These are phyloP conservation scores for Leccinum huronense DNA, from an alignment of 1,284 basidiomycete genomes.

Conservation along the genomic window DNA sequence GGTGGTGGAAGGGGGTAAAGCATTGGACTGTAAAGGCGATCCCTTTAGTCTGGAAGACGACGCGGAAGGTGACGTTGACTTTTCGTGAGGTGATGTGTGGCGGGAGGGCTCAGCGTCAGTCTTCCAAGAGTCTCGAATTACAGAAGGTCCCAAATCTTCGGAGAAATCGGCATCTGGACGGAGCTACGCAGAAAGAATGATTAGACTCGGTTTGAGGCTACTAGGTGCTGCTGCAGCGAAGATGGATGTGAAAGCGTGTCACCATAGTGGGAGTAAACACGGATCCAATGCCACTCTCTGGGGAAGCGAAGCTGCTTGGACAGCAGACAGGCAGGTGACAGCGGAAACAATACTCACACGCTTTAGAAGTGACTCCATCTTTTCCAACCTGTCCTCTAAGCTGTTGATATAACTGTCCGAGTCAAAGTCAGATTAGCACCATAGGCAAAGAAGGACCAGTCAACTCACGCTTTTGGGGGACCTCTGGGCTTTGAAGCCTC, in stretches of 20 bases:
- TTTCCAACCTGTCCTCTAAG: conserved; percentile 74
- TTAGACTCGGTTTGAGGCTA: conserved; percentile 12
- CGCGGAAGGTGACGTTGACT: conserved; percentile 23
- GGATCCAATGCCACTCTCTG: background rate
- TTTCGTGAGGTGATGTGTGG: conserved; percentile 22
- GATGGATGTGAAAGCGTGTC: conserved; percentile 4
- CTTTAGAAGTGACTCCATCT: conserved; percentile 66
- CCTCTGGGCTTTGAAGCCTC: conserved; percentile 78
- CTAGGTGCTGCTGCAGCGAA: background rate
- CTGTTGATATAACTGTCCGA: conserved; percentile 64
- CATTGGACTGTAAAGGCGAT: conserved; percentile 18
- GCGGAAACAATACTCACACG: conserved; percentile 45
- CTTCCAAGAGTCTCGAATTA: conserved; percentile 75
- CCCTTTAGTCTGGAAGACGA: conserved; percentile 18
- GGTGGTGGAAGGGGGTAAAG: conserved; percentile 10
- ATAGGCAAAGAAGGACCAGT: background rate
- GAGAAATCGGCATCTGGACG: conserved; percentile 68
- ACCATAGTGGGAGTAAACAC: background rate
- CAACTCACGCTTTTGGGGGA: conserved; percentile 75
- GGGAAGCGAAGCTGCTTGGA: background rate
- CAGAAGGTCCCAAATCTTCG: conserved; percentile 63
- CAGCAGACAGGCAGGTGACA: background rate
- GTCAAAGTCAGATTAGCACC: background rate
- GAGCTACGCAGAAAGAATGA: conserved; percentile 45
- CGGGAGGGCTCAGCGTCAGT: conserved; percentile 29